phyloP scores from a whole-genome alignment of 1,139 yeast species.

The Sugiyamaella neomexicana region DNA sequence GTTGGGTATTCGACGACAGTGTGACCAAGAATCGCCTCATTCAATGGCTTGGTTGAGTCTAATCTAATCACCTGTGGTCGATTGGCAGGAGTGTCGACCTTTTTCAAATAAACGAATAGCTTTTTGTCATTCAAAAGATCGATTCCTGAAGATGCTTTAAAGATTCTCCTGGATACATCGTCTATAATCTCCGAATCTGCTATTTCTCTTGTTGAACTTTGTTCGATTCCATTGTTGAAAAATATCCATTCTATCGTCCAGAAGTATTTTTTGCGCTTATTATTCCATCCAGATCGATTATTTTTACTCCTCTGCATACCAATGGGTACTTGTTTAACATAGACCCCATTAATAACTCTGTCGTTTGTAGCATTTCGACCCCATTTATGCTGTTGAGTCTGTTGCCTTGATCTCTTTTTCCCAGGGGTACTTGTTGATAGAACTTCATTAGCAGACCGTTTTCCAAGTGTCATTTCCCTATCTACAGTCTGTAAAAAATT shows the following conservation, averaged over 20 bases:
- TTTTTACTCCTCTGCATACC: conserved; percentile 72
- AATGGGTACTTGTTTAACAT: conserved; percentile 55
- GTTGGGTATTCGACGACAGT: conserved; percentile 81
- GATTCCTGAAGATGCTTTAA: not conserved
- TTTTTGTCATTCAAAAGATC: not conserved
- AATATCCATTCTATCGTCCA: conserved; percentile 83
- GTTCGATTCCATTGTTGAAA: conserved; percentile 24
- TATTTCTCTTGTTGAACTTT: conserved; percentile 5
- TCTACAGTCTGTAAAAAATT: conserved; percentile 67
- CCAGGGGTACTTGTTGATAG: conserved; percentile 15
- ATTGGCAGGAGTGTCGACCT: conserved; percentile 28
- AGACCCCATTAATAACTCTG: conserved; percentile 48
- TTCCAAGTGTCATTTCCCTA: conserved; percentile 50
- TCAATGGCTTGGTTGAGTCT: conserved; percentile 36
- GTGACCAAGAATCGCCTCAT: conserved; percentile 52
- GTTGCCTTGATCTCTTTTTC: conserved; percentile 13
- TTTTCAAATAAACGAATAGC: conserved; percentile 24
- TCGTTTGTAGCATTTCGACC: conserved; percentile 10
- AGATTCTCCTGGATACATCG: conserved; percentile 13
- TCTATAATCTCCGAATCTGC: conserved; percentile 16
- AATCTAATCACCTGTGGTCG: conserved; percentile 26
- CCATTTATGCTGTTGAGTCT: conserved; percentile 7
- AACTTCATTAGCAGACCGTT: conserved; percentile 32
- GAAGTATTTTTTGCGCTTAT: conserved; percentile 56
- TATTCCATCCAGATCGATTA: conserved; percentile 77